These are phyloP conservation scores for Sporothrix pseudoabietina DNA, from an alignment of 2,329 filamentous ascomycete genomes.

Conservation along the genomic window DNA sequence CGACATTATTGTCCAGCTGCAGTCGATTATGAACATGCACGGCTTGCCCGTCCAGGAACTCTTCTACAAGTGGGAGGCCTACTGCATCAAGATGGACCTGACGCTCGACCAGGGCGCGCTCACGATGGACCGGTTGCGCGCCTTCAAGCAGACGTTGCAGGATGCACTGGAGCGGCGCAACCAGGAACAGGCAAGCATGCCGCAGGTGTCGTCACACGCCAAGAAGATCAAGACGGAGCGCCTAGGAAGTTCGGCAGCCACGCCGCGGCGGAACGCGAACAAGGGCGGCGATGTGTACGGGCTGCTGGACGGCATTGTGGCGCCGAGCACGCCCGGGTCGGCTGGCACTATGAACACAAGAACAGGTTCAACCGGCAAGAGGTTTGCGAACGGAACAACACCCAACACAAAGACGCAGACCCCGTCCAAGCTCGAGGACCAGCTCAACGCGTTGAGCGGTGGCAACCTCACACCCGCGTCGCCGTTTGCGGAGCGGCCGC, in stretches of 20 bases:
- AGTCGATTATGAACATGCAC: slow-evolving; percentile 84
- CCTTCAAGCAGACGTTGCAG: slow-evolving; percentile 84
- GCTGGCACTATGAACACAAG: slow-evolving; percentile 29
- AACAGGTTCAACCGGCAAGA: slow-evolving; percentile 8
- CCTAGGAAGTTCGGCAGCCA: slow-evolving; percentile 50
- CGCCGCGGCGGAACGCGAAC: slow-evolving; percentile 58
- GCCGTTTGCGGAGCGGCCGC: slow-evolving; percentile 73
- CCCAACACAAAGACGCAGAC: slow-evolving; percentile 48
- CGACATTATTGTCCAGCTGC: slow-evolving; percentile 78
- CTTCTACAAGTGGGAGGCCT: slow-evolving; percentile 99
- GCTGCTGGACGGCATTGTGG: slow-evolving; percentile 53
- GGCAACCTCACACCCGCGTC: slow-evolving; percentile 39
- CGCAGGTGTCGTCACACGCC: slow-evolving; percentile 5
- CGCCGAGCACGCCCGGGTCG: slow-evolving; percentile 60
- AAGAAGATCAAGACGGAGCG: slow-evolving; percentile 44
- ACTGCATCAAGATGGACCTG: slow-evolving; percentile 89
- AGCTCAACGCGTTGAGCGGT: slow-evolving; percentile 45
- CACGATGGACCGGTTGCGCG: slow-evolving; percentile 65
- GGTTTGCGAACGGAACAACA: slow-evolving; percentile 43
- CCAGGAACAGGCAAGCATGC: slow-evolving; percentile 7
- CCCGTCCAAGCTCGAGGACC: slow-evolving; percentile 46
- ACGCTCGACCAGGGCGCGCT: slow-evolving; percentile 64
- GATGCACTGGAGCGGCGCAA: slow-evolving; percentile 67
- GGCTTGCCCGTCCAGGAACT: slow-evolving; percentile 80
- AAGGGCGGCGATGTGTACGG: slow-evolving; percentile 74